These are phyloP conservation scores for Brettanomyces sp. DNA, from an alignment of 805 yeast species.

Conservation along the genomic window DNA sequence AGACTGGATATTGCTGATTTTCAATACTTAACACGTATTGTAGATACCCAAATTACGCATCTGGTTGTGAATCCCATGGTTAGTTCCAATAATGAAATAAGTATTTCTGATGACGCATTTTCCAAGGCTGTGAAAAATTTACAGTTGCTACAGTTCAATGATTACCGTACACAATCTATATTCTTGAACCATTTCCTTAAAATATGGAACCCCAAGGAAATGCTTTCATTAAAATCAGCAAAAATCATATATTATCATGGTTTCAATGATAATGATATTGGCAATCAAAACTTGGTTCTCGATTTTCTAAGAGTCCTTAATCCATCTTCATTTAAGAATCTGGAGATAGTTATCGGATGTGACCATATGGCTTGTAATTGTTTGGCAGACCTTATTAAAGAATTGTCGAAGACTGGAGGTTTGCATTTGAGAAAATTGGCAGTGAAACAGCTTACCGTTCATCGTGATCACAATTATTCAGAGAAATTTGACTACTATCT, in stretches of 20 bases:
- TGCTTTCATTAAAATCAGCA: constrained; percentile 23
- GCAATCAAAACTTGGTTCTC: constrained; percentile 22
- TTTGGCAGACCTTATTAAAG: constrained; percentile 29
- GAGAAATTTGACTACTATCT: constrained; percentile 47
- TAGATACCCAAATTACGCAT: neutral
- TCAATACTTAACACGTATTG: constrained; percentile 1
- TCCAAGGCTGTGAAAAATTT: constrained; percentile 3
- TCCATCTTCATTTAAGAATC: constrained; percentile 21
- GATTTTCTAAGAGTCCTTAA: constrained; percentile 24
- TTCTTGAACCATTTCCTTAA: constrained; percentile 24
- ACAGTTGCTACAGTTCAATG: constrained; percentile 16
- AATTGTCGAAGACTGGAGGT: constrained; percentile 14
- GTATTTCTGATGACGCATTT: neutral
- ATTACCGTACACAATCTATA: constrained; percentile 20
- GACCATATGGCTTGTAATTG: constrained; percentile 38
- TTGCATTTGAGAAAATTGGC: constrained; percentile 28
- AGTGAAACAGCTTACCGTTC: constrained; percentile 24
- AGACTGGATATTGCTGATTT: constrained; percentile 7
- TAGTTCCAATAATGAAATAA: neutral
- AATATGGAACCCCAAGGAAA: constrained; percentile 1
- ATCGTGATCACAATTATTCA: constrained; percentile 34
- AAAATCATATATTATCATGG: constrained; percentile 39
- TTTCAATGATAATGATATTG: constrained; percentile 29
- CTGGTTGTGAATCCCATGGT: neutral
- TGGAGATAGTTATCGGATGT: constrained; percentile 50